Conservation (phyloP, 2,329 filamentous ascomycete genomes). For the Fusarium praegraminearum region DNA sequence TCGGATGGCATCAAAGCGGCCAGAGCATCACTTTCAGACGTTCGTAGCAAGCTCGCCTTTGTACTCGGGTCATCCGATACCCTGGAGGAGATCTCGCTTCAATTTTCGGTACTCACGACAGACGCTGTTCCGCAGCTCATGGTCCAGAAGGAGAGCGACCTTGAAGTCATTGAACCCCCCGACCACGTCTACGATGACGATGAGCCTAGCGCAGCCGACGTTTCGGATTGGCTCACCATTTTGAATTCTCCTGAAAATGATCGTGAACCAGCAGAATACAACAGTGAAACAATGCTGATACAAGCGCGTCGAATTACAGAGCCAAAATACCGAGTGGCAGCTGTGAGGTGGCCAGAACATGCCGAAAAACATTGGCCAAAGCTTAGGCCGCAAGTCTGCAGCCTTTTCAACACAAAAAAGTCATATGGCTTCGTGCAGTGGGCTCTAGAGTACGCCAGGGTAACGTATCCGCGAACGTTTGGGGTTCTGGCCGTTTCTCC, state of each 20-base stretch:
- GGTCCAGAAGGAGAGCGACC: conserved; percentile 7
- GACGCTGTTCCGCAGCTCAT: conserved; percentile 37
- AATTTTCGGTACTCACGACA: conserved; percentile 38
- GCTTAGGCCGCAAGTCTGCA: conserved; percentile 43
- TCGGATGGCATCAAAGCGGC: conserved; percentile 40
- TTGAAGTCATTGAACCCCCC: conserved; percentile 1
- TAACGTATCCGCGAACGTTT: conserved; percentile 46
- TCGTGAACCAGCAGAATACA: conserved; percentile 48
- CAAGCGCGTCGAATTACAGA: conserved; percentile 39
- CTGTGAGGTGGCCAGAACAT: conserved; percentile 46
- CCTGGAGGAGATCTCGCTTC: conserved; percentile 37
- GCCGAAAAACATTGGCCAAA: conserved; percentile 48
- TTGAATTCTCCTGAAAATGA: conserved; percentile 41
- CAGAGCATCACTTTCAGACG: conserved; percentile 32
- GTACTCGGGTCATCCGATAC: conserved; percentile 46
- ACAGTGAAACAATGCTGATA: conserved; percentile 41
- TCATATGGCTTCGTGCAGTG: conserved; percentile 53
- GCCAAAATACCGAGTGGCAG: conserved; percentile 47
- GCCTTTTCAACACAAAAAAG: conserved; percentile 47
- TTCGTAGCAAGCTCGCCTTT: conserved; percentile 43
- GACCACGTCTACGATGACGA: conserved; percentile 8
- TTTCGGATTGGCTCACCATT: conserved; percentile 40
- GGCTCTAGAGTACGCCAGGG: conserved; percentile 52
- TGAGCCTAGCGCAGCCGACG: conserved; percentile 28
- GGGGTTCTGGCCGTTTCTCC: conserved; percentile 40